Evolutionary conservation across 352 stramenopile species (phyloP).

Genomic region (Lagenidium sp.): DNA sequence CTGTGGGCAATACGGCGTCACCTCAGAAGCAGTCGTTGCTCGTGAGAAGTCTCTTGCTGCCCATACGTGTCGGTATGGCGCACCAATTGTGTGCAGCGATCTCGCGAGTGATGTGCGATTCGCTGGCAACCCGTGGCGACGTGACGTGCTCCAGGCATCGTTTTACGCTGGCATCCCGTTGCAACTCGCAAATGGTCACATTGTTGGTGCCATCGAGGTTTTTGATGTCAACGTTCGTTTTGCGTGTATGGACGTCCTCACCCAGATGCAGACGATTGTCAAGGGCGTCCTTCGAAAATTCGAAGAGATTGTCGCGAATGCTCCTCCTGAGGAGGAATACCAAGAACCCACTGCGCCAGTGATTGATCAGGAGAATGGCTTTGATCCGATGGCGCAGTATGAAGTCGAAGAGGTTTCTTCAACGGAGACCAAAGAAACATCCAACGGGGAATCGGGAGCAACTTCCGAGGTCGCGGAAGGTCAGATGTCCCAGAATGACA

Average conservation of each 20-base stretch:
- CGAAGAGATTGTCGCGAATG: conserved; percentile 47
- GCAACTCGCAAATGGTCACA: conserved; percentile 54
- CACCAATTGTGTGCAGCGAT: conserved; percentile 58
- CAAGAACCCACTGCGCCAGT: conserved; percentile 4
- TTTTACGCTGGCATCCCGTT: conserved; percentile 83
- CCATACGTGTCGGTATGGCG: conserved; percentile 58
- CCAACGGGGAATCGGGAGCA: background rate
- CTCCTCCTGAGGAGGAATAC: conserved; percentile 16
- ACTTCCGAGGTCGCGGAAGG: background rate
- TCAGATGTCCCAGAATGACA: conserved; percentile 36
- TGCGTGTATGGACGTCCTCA: conserved; percentile 50
- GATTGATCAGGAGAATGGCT: conserved; percentile 2
- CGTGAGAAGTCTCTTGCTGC: conserved; percentile 41
- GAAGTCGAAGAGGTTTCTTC: conserved; percentile 8
- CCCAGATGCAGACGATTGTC: conserved; percentile 67
- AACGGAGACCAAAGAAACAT: background rate
- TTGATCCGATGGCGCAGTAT: conserved; percentile 10
- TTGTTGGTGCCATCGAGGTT: conserved; percentile 63
- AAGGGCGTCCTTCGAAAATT: conserved; percentile 65
- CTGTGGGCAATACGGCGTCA: conserved; percentile 37
- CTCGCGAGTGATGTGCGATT: conserved; percentile 59
- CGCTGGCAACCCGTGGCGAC: conserved; percentile 42
- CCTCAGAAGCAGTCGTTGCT: conserved; percentile 16
- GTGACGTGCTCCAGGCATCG: conserved; percentile 25
- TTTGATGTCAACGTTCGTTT: conserved; percentile 42